Evolutionary conservation across 441 rosid species (phyloP), one percentile per base, ranked within the genome.

Genomic region (Rhodomyrtus psidioides): DNA sequence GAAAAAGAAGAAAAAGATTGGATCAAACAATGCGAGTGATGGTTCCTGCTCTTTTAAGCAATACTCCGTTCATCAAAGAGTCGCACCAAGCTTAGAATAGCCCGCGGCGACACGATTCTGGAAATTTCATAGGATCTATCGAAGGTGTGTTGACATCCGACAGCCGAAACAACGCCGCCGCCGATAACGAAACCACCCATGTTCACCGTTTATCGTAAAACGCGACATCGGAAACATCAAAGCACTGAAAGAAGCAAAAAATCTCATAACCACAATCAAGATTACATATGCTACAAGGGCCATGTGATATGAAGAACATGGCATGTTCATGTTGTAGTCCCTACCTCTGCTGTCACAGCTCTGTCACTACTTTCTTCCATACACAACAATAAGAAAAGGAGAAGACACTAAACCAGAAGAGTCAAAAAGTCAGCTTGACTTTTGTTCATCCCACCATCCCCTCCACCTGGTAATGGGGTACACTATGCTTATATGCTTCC

Each of bases 391-490:
- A 62, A 70, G 42, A 65, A 65, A 21, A 12, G 16, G 79, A 10
- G 39, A 12, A 6, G 79, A 19, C 79, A 70, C 79, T 70, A 70
- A 39, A 6, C 76, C 24, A 19, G 34, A 65, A 2, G 2, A 7
- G 79, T 70, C 49, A 70, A 70, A 70, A 70, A 34, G 49, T 70
- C 79, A 70, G 79, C 79, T 65, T 65, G 79, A 65, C 49, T 65
- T 65, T 30, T 21, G 79, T 12, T 65, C 79, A 34, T 70, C 60
- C 76, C 76, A 21, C 79, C 79, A 30, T 65, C 79, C 15, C 49
- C 49, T 57, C 79, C 79, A 21, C 12, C 46, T 5, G 79, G 79
- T 5, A 26, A 34, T 70, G 79, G 79, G 79, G 49, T 12, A 19
- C 49, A 19, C 49, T 3, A 70, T 70, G 79, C 79, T 34, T 51